Percentiles rank a stretch among this genome's conserved stretches.
Evolutionary conservation across 768 basidiomycete genomes (phyloP).

Genomic region (Tephrocybe sp.): DNA sequence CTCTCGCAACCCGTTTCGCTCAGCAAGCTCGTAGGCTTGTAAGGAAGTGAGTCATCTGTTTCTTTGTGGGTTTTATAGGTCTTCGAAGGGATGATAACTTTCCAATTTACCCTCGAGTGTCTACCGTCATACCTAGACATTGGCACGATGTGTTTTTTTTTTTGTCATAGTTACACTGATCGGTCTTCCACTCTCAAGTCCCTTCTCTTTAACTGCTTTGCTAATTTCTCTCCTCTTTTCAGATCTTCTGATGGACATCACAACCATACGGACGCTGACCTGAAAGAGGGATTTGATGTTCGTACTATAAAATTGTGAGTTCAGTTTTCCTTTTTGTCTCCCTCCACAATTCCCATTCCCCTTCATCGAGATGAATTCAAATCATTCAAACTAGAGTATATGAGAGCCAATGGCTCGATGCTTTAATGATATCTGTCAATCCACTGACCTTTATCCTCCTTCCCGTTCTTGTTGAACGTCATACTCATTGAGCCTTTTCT

Average conservation of each 20-base stretch:
- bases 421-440: constrained; percentile 58
- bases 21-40: neutral
- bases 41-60: neutral
- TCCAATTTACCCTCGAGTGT: constrained; percentile 47
- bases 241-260: too few relatives aligned
- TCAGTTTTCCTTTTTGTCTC: constrained; percentile 10
- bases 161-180: constrained; percentile 96
- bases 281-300: too few relatives aligned
- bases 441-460: constrained; percentile 49
- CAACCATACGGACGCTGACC: too few relatives aligned
- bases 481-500: too few relatives aligned
- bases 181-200: constrained; percentile 33
- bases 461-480: too few relatives aligned
- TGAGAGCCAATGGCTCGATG: constrained; percentile 75
- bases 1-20: neutral
- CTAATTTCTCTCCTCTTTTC: neutral
- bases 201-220: neutral
- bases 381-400: constrained; percentile 92
- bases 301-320: constrained; percentile 14
- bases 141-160: constrained; percentile 54
- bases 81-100: constrained; percentile 62
- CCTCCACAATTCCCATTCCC: constrained; percentile 1
- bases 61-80: neutral
- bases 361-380: constrained; percentile 52
- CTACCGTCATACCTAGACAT: constrained; percentile 50